Evolutionary conservation across 345 rosid species (phyloP).

Genomic region (Eutrema yunnanense): DNA sequence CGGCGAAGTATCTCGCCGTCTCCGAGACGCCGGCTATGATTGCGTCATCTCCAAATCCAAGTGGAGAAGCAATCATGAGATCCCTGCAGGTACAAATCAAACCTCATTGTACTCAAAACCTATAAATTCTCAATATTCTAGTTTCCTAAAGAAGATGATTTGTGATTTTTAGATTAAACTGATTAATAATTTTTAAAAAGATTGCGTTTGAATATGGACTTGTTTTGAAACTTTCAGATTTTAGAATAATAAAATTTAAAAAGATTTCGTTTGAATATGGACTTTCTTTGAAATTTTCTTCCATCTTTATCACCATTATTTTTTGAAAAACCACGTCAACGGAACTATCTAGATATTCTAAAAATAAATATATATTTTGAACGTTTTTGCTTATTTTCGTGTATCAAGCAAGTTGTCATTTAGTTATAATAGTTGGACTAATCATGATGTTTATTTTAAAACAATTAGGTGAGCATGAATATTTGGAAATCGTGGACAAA

Average conservation of each 20-base stretch:
- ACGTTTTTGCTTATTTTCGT: neutral
- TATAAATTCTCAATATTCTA: neutral
- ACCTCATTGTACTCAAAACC: neutral
- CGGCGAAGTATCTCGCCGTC: constrained; percentile 43
- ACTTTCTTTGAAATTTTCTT: neutral
- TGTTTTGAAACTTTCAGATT: neutral
- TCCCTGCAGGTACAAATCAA: constrained; percentile 56
- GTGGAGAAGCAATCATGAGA: constrained; percentile 67
- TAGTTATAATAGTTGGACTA: constrained; percentile 8
- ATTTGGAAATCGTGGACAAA: constrained; percentile 54
- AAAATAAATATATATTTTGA: neutral
- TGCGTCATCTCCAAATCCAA: constrained; percentile 63
- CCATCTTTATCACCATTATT: neutral
- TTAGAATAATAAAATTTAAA: neutral
- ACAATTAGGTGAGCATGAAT: constrained; percentile 62
- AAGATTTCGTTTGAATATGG: neutral
- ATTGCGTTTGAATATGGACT: neutral
- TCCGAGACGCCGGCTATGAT: constrained; percentile 51
- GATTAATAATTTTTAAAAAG: neutral
- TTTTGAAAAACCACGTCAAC: neutral
- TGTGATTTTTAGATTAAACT: neutral
- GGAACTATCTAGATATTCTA: neutral
- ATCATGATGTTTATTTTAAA: neutral
- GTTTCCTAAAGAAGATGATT: neutral
- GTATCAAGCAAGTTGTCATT: neutral